phyloP scores from a whole-genome alignment of 2,329 filamentous ascomycete genomes.

The Aspergillus costaricaensis region DNA sequence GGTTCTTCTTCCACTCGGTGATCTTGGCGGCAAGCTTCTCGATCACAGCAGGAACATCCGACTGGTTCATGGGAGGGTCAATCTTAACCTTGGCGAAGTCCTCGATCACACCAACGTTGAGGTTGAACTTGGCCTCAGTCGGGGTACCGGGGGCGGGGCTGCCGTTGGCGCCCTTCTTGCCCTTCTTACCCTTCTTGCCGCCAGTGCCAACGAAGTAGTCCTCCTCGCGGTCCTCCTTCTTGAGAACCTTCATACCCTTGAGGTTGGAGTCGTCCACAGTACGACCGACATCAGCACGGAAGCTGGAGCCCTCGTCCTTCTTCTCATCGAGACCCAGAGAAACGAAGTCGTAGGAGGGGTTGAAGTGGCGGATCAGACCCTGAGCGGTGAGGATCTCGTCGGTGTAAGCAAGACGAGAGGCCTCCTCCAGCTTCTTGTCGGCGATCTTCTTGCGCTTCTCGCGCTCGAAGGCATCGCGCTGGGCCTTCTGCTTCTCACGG shows the following conservation, averaged over 20 bases:
- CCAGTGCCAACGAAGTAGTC: conserved; percentile 75
- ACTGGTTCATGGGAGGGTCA: conserved; percentile 82
- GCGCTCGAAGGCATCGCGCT: conserved; percentile 62
- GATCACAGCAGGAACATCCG: conserved; percentile 74
- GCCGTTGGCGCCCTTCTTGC: conserved; percentile 65
- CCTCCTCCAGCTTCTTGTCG: conserved; percentile 56
- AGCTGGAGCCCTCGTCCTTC: conserved; percentile 61
- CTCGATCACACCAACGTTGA: conserved; percentile 88
- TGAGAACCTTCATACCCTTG: conserved; percentile 79
- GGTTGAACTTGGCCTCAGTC: conserved; percentile 70
- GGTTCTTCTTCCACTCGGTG: conserved; percentile 85
- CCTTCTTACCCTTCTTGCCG: conserved; percentile 86
- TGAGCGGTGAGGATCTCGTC: conserved; percentile 91
- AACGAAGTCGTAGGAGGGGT: conserved; percentile 74
- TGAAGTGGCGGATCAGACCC: conserved; percentile 86
- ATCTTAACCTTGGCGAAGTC: conserved; percentile 82
- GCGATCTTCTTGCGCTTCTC: conserved; percentile 55
- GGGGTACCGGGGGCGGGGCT: conserved; percentile 53
- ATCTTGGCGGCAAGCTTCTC: conserved; percentile 95
- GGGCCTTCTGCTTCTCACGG: conserved; percentile 76
- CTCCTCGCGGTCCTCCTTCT: conserved; percentile 86
- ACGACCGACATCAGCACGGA: conserved; percentile 76
- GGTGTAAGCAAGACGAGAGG: conserved; percentile 75
- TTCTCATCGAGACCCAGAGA: conserved; percentile 55
- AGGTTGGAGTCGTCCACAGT: conserved; percentile 81